Percentiles rank a stretch among this genome's conserved stretches.
Conservation (phyloP, 75 land plant species). For the Pinus taeda region DNA sequence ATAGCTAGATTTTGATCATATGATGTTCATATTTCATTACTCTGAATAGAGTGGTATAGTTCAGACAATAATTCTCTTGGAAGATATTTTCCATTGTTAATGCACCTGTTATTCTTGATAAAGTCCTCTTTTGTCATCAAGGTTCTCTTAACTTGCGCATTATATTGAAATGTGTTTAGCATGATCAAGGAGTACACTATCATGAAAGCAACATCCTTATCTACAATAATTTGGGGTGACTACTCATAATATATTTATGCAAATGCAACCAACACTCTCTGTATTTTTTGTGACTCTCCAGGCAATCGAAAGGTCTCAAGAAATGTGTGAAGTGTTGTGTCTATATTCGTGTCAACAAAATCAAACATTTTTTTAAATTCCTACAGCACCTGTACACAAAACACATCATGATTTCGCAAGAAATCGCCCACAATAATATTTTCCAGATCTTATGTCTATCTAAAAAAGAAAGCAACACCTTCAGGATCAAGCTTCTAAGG, state of each 20-base stretch:
- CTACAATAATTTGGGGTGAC: constrained; percentile 19
- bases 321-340: too few relatives aligned
- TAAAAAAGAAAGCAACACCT: constrained; percentile 34
- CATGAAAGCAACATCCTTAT: constrained; percentile 51
- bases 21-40: too few relatives aligned
- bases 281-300: too few relatives aligned
- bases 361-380: too few relatives aligned
- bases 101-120: constrained; percentile 10
- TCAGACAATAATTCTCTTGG: constrained; percentile 64
- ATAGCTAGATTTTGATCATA: too few relatives aligned
- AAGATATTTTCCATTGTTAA: constrained; percentile 83
- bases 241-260: constrained; percentile 84
- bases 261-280: constrained; percentile 82
- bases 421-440: constrained; percentile 67
- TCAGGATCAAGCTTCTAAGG: constrained; percentile 72
- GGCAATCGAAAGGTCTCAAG: too few relatives aligned
- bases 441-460: too few relatives aligned
- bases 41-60: too few relatives aligned
- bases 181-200: constrained; percentile 88
- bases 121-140: constrained; percentile 97
- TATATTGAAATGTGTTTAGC: constrained; percentile 85
- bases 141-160: constrained; percentile 91
- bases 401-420: constrained; percentile 80
- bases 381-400: constrained; percentile 27
- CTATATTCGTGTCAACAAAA: too few relatives aligned